Percentiles rank a stretch among this genome's conserved stretches.
Conservation (phyloP, 2,329 filamentous ascomycete genomes). For the Camptophora hylomeconis region DNA sequence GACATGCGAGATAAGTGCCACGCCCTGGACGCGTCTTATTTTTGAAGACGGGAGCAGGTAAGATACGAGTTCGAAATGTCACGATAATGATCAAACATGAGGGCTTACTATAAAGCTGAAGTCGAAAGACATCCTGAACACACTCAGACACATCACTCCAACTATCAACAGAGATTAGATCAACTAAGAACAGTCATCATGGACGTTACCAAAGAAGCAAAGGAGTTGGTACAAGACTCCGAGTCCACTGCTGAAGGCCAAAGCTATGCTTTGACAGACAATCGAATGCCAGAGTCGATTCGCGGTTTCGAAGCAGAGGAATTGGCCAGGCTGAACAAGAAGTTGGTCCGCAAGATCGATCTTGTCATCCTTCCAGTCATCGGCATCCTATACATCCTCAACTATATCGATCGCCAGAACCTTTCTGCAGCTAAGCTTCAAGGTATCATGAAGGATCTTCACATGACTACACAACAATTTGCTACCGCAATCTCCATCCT, state of each 20-base stretch:
- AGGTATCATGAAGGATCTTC: slow-evolving; percentile 35
- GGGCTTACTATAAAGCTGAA: no score
- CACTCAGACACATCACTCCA: no score
- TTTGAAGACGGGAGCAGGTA: no score
- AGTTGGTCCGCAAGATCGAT: slow-evolving; percentile 58
- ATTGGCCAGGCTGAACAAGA: not conserved
- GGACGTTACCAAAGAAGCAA: no score
- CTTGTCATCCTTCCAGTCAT: slow-evolving; percentile 53
- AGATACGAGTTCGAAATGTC: no score
- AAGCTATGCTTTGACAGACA: not conserved
- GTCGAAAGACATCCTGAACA: no score
- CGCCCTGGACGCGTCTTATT: no score
- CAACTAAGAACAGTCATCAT: no score
- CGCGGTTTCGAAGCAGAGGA: not conserved
- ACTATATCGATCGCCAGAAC: slow-evolving; percentile 54
- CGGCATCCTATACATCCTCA: slow-evolving; percentile 56
- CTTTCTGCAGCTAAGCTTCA: slow-evolving; percentile 43
- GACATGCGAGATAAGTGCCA: no score
- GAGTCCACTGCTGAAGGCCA: not conserved
- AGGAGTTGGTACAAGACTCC: not conserved
- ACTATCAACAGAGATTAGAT: no score
- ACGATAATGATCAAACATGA: no score
- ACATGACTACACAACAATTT: slow-evolving; percentile 19
- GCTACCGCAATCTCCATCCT: slow-evolving; percentile 30
- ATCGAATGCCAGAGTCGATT: slow-evolving; percentile 1